Conservation (phyloP, 2,329 filamentous ascomycete species). For the Arachnomyces sp. region DNA sequence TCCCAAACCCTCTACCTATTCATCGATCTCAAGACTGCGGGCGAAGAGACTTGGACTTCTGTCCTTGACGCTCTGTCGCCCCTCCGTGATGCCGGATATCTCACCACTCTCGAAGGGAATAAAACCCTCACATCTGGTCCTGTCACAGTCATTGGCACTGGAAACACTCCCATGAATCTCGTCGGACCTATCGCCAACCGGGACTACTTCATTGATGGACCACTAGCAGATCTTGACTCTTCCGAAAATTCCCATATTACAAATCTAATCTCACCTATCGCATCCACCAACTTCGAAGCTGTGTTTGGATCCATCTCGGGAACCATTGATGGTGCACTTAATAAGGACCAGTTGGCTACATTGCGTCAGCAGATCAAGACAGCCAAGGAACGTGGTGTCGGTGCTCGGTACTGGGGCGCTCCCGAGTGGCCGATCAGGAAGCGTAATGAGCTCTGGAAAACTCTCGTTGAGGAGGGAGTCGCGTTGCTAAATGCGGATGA, state of each 20-base stretch:
- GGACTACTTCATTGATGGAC: constrained; percentile 57
- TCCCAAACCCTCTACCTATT: constrained; percentile 58
- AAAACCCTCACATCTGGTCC: constrained; percentile 40
- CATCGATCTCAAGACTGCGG: constrained; percentile 57
- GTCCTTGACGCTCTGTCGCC: constrained; percentile 52
- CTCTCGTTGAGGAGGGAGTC: constrained; percentile 51
- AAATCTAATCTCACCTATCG: constrained; percentile 44
- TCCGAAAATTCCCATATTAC: constrained; percentile 40
- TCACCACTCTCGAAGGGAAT: constrained; percentile 45
- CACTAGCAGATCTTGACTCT: constrained; percentile 39
- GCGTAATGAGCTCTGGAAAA: constrained; percentile 52
- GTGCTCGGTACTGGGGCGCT: constrained; percentile 56
- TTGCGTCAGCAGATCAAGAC: constrained; percentile 46
- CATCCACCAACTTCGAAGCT: constrained; percentile 44
- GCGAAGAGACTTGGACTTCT: constrained; percentile 47
- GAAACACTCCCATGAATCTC: constrained; percentile 45
- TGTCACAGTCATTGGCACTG: constrained; percentile 57
- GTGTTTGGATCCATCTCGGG: constrained; percentile 34
- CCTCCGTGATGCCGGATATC: constrained; percentile 45
- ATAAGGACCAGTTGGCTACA: constrained; percentile 38
- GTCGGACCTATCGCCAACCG: constrained; percentile 40
- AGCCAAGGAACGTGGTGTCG: constrained; percentile 52
- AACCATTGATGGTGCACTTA: constrained; percentile 24
- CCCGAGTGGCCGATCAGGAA: constrained; percentile 54
- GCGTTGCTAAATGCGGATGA: constrained; percentile 59